These are phyloP conservation scores for Dovyalis caffra DNA, from an alignment of 345 rosid species.

Conservation along the genomic window DNA sequence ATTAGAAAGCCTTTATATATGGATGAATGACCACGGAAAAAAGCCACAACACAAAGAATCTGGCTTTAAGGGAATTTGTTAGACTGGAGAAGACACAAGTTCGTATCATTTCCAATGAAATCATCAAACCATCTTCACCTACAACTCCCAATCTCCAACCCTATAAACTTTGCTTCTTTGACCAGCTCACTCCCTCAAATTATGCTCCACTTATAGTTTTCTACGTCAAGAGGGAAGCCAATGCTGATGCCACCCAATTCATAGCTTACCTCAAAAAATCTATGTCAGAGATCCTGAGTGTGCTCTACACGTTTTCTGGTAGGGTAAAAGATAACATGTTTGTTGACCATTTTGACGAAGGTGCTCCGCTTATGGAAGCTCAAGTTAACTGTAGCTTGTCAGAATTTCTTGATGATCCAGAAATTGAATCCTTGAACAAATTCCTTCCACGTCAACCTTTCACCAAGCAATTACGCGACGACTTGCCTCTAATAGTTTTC, in stretches of 20 bases:
- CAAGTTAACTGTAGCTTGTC: not conserved
- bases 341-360: conserved; percentile 3
- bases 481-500: not conserved
- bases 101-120: too few relatives aligned
- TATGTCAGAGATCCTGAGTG: conserved; percentile 3
- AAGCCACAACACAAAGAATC: too few relatives aligned
- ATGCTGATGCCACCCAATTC: not conserved
- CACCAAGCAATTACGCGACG: not conserved
- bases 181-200: not conserved
- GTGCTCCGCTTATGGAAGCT: conserved; percentile 3
- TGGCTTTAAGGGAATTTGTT: too few relatives aligned
- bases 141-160: not conserved
- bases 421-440: not conserved
- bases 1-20: too few relatives aligned
- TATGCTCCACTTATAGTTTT: conserved; percentile 7
- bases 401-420: conserved; percentile 5
- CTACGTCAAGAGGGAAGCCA: not conserved
- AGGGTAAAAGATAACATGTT: conserved; percentile 4
- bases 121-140: not conserved
- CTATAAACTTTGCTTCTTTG: conserved; percentile 2
- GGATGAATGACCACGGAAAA: too few relatives aligned
- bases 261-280: conserved; percentile 4
- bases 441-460: conserved; percentile 12
- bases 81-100: too few relatives aligned
- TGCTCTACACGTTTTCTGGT: conserved; percentile 9